Conservation (phyloP, 257 asterid genomes). For the Craterostigma plantagineum region DNA sequence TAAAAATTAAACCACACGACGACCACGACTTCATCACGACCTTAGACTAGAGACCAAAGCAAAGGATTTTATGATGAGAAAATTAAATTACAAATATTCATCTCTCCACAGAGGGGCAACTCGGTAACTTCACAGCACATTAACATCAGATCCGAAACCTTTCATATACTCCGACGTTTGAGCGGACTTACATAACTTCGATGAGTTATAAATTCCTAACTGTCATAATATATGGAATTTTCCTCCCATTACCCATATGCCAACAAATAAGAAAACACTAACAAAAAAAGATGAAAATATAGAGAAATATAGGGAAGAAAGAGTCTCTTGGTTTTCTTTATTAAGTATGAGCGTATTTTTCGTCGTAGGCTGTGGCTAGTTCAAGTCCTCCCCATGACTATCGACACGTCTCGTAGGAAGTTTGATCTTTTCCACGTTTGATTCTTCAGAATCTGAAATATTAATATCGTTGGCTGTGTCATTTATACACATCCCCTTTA, state of each 20-base stretch:
- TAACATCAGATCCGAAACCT: constrained; percentile 19
- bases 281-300: constrained; percentile 6
- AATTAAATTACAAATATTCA: no score
- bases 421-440: constrained; percentile 34
- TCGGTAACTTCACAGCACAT: no score
- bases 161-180: constrained; percentile 15
- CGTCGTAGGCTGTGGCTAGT: not conserved
- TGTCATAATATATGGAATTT: constrained; percentile 43
- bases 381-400: constrained; percentile 32
- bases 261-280: no score
- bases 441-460: constrained; percentile 20
- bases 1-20: no score
- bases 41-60: no score
- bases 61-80: no score
- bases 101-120: constrained; percentile 15
- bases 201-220: no score
- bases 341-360: not conserved
- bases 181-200: constrained; percentile 9
- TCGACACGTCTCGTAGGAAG: constrained; percentile 20
- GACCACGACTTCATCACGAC: no score
- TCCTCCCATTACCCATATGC: no score
- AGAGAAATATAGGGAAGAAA: constrained; percentile 48
- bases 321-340: constrained; percentile 39
- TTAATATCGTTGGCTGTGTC: constrained; percentile 11
- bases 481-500: not conserved